These are phyloP conservation scores for Acanthamoeba culbertsoni DNA, from an alignment of 208 protist genomes.

Conservation along the genomic window DNA sequence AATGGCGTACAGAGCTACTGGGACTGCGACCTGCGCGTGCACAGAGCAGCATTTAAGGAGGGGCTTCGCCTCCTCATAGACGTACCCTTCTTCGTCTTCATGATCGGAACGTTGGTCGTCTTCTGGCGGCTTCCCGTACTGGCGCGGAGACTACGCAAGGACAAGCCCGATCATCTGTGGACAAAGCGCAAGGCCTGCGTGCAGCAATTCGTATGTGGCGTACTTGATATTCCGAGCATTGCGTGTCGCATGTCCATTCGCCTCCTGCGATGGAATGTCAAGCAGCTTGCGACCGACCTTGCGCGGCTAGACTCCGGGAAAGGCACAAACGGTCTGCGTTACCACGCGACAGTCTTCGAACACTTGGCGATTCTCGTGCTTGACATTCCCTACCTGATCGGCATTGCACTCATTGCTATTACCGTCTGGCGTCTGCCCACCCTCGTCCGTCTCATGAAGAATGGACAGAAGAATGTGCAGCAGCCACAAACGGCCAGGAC, in stretches of 20 bases:
- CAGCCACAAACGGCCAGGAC: too few relatives aligned
- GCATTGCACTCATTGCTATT: not conserved
- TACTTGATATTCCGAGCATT: not conserved
- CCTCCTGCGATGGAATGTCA: not conserved
- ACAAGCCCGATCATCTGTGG: not conserved
- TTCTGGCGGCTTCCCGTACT: not conserved
- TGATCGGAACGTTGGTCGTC: not conserved
- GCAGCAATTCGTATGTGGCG: not conserved
- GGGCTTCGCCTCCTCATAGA: not conserved
- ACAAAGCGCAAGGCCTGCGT: not conserved
- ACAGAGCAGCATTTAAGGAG: not conserved
- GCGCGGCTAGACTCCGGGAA: not conserved
- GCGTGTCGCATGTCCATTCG: not conserved
- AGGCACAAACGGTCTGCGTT: not conserved
- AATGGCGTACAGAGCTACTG: not conserved
- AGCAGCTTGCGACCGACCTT: not conserved
- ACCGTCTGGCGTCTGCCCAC: not conserved
- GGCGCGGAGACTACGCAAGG: not conserved
- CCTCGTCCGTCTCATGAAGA: not conserved
- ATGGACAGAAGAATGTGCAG: not conserved
- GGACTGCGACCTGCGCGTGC: not conserved
- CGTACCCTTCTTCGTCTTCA: not conserved
- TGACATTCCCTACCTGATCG: not conserved
- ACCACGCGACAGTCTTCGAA: not conserved
- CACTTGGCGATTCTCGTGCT: not conserved